Percentiles rank a stretch among this genome's conserved stretches.
These are phyloP conservation scores for Athelia sp. DNA, from an alignment of 1,284 basidiomycete species.

Conservation along the genomic window DNA sequence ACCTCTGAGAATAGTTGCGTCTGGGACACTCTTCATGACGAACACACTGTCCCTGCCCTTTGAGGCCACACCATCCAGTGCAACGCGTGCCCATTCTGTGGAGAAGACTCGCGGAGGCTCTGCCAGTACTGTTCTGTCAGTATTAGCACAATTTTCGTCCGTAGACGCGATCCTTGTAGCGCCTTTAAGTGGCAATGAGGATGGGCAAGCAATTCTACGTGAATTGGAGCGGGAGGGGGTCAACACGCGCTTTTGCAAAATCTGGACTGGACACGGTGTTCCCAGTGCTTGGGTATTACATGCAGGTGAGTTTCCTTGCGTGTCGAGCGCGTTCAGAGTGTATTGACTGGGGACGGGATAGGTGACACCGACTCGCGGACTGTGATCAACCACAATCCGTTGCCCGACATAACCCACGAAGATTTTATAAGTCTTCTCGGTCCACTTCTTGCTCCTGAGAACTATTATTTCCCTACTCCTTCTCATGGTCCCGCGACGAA, in stretches of 20 bases:
- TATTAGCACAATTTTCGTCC: constrained; percentile 63
- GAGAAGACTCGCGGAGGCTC: constrained; percentile 62
- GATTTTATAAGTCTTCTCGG: constrained; percentile 76
- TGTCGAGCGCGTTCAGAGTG: background rate
- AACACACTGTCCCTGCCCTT: constrained; percentile 58
- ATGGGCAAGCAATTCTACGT: constrained; percentile 54
- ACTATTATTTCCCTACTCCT: constrained; percentile 41
- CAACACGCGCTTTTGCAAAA: constrained; percentile 65
- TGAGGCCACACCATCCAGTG: constrained; percentile 54
- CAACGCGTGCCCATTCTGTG: constrained; percentile 66
- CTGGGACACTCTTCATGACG: constrained; percentile 73
- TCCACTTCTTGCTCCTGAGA: constrained; percentile 73
- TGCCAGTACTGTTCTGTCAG: constrained; percentile 63
- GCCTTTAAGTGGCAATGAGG: constrained; percentile 65
- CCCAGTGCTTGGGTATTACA: constrained; percentile 79
- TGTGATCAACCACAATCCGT: constrained; percentile 78
- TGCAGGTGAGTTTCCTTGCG: constrained; percentile 40
- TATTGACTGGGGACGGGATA: constrained; percentile 18
- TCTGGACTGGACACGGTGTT: constrained; percentile 65
- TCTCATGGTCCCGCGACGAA: constrained; percentile 21
- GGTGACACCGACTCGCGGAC: constrained; percentile 57
- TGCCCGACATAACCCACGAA: constrained; percentile 79
- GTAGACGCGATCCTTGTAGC: constrained; percentile 70
- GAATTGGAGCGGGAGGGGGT: constrained; percentile 67
- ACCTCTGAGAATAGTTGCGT: constrained; percentile 50